Percentiles rank a stretch among this genome's conserved stretches.
Conservation (phyloP, 192 early-diverging fungal genomes). For the Borealophlyctis nickersoniae region DNA sequence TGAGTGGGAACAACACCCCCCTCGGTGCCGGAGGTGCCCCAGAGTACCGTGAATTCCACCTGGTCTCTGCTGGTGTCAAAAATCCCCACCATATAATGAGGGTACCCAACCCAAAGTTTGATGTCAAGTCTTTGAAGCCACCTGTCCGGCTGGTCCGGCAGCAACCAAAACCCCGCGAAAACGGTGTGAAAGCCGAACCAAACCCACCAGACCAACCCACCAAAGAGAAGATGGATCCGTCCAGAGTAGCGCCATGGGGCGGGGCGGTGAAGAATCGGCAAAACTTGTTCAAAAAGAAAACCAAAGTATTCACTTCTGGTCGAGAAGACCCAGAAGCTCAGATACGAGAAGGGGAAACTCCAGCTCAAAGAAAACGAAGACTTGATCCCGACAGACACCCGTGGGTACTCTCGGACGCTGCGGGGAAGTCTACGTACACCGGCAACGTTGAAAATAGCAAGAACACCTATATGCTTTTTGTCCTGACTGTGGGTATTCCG, state of each 20-base stretch:
- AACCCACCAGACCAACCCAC: slow-evolving; percentile 5
- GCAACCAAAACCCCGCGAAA: slow-evolving; percentile 26
- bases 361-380: background rate
- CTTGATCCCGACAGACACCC: slow-evolving; percentile 44
- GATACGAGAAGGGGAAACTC: slow-evolving; percentile 9
- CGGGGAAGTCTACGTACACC: slow-evolving; percentile 11
- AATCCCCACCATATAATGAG: slow-evolving; percentile 36
- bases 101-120: slow-evolving; percentile 19
- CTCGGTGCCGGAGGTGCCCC: too few species aligned
- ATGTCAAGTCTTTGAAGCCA: slow-evolving; percentile 21
- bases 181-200: too few species aligned
- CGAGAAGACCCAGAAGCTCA: slow-evolving; percentile 24
- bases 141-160: slow-evolving; percentile 34
- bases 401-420: slow-evolving; percentile 35
- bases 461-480: background rate
- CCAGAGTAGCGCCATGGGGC: slow-evolving; percentile 23
- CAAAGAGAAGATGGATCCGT: slow-evolving; percentile 25
- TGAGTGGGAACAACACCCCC: too few species aligned
- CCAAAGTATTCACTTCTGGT: slow-evolving; percentile 36
- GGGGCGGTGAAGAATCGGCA: slow-evolving; percentile 26
- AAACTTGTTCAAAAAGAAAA: slow-evolving; percentile 51
- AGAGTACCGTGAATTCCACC: slow-evolving; percentile 22
- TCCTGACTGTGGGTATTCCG: background rate
- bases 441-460: slow-evolving; percentile 30
- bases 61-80: slow-evolving; percentile 9